Evolutionary conservation across 2,329 filamentous ascomycete genomes (phyloP), one percentile per base, ranked within the genome.

Genomic region (Phyllosticta citribraziliensis): DNA sequence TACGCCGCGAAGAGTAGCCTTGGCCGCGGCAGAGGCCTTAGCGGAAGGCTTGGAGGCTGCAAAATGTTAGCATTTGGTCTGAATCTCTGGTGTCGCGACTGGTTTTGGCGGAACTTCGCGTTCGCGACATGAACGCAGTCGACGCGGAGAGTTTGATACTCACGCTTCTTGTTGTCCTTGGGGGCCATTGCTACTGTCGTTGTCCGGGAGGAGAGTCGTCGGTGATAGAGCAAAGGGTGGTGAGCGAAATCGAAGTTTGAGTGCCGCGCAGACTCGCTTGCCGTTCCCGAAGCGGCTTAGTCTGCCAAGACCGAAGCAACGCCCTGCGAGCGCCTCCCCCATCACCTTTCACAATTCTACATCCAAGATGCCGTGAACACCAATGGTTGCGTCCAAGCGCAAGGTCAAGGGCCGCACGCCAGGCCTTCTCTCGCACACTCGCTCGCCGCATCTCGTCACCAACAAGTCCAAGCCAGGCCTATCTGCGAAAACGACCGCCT

Each of bases 1-100:
- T 64, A 96, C 91, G 79, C 92, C 93, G 82, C 91, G 91, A 73
- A 97, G 88, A 75, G 91, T 89, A 78, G 94, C 89, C 86, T 99
- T 97, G 73, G 94, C 89, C 78, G 94, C 94, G 76, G 88, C 87
- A 74, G 87, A 88, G 81, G 94, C 94, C 86, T 96, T 87, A 71
- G 78, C 78, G 72, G 78, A 79, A 72, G 81, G 75, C 85, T 94
- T 94, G 78, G 81, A 72, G 68, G 76, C 77, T 75, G 69, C 62
- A 61, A 56, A 53, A 63, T 71, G 67, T 73, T 64, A 74, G 73
- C 69, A 60, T 53, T 53, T 55, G 22, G 17, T 57, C 14, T 30
- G 22, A 19, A 19, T 56, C 53, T 24, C 47, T 60, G 57, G 62
- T 56, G 52, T 64, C 61, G 56, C 33, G 50, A 58, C 24, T 14